Base-by-base conservation (phyloP, 345 rosid species). In the Triadica sebifera region DNA sequence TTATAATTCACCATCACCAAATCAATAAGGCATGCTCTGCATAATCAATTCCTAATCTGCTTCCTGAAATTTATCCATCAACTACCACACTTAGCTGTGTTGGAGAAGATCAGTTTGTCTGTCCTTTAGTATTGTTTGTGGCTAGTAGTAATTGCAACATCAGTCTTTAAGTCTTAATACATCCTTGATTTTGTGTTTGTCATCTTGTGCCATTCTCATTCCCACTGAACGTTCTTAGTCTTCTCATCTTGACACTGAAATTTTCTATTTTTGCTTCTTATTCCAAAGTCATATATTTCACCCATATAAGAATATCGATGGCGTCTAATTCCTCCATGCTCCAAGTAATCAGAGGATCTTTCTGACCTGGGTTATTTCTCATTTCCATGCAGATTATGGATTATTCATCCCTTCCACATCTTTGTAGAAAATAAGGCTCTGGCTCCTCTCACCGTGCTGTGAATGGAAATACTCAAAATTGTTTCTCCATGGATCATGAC, bases 371-470 rank as follows among this genome's bases (percentile, higher is more conserved):
- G 22, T 45, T 20, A 65, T 46, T 53, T 63, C 24, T 69, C 45
- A 6, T 51, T 60, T 51, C 56, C 4, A 1, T 46, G 74, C 82
- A 80, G 82, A 71, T 80, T 0, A 80, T 75, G 79, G 82, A 80
- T 59, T 59, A 75, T 59, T 71, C 82, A 17, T 80, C 79, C 13
- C 79, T 80, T 11, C 82, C 83, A 4, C 68, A 53, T 73, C 81
- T 75, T 83, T 93, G 97, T 81, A 84, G 80, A 81, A 86, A 84
- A 77, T 90, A 91, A 84, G 86, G 91, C 24, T 88, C 96, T 17
- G 91, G 94, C 64, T 75, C 82, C 0, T 75, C 82, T 43, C 71
- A 16, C 39, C 58, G 8, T 22, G 37, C 11, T 5, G 76, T 60
- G 25, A 60, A 66, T 52, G 76, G 74, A 53, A 65, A 15, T 53